Evolutionary conservation across 176 grass and related monocot species (phyloP).

Genomic region (Zoysia japonica): DNA sequence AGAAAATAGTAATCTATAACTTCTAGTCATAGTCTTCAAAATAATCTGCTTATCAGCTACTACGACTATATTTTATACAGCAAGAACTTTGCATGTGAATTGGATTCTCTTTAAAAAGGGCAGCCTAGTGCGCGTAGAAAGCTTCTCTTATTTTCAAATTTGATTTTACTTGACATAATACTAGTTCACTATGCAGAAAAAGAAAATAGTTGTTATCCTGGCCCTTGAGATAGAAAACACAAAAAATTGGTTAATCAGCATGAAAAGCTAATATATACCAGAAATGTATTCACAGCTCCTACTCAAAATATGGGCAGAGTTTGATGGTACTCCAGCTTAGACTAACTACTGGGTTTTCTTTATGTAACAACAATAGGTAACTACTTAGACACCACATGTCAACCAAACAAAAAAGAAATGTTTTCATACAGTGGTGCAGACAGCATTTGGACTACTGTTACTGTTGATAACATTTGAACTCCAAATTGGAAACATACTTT

Average conservation of each 20-base stretch:
- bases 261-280: neutral
- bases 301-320: neutral
- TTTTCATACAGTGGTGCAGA: neutral
- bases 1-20: neutral
- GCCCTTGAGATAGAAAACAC: neutral
- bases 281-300: conserved; percentile 14
- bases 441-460: neutral
- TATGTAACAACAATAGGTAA: neutral
- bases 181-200: neutral
- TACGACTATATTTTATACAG: neutral
- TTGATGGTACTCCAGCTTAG: neutral
- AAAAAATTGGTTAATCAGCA: conserved; percentile 9
- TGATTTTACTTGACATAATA: neutral
- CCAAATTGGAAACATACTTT: neutral
- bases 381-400: neutral
- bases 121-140: too few relatives aligned
- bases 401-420: neutral
- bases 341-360: neutral
- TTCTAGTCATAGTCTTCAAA: conserved; percentile 2
- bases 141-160: neutral
- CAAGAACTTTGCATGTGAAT: conserved; percentile 7
- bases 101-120: too few relatives aligned
- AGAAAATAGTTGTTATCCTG: conserved; percentile 1
- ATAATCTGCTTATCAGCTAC: conserved; percentile 4
- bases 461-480: neutral